phyloP scores from a whole-genome alignment of 495 filamentous ascomycete species.

The Oidiodendron maius region DNA sequence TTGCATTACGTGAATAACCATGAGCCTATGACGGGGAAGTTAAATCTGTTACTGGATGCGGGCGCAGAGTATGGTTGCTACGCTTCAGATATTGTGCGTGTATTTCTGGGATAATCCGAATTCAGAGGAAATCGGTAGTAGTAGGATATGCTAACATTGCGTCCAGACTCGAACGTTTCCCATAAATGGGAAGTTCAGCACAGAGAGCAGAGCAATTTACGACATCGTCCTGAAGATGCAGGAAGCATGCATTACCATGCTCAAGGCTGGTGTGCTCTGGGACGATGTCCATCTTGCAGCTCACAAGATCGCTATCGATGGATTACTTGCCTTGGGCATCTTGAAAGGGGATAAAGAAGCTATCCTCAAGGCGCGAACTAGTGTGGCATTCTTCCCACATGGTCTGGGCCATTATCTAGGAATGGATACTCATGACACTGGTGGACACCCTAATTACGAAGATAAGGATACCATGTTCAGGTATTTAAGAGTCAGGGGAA shows the following conservation, averaged over 20 bases:
- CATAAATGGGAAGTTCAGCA: conserved; percentile 66
- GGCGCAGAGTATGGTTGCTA: conserved; percentile 77
- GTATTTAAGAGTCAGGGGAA: conserved; percentile 77
- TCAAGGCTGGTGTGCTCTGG: conserved; percentile 77
- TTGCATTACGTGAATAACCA: conserved; percentile 85
- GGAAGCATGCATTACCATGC: conserved; percentile 59
- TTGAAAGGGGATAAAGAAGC: conserved; percentile 62
- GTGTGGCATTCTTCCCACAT: conserved; percentile 87
- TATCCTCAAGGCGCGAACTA: conserved; percentile 66
- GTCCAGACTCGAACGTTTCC: conserved; percentile 74
- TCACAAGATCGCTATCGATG: conserved; percentile 76
- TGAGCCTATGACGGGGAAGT: conserved; percentile 56
- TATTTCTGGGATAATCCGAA: neutral
- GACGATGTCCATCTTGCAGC: conserved; percentile 76
- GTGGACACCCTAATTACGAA: conserved; percentile 78
- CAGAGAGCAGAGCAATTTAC: conserved; percentile 73
- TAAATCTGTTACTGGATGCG: conserved; percentile 77
- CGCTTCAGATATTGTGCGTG: conserved; percentile 65
- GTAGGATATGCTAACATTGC: neutral
- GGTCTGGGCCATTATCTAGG: conserved; percentile 85
- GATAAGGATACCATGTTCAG: conserved; percentile 81
- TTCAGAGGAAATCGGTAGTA: too few relatives aligned
- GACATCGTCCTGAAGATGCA: conserved; percentile 87
- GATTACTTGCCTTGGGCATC: conserved; percentile 70
- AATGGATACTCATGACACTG: conserved; percentile 92